A percentile compares a stretch with the other conserved stretches of the same genome.
Conservation (phyloP, 495 filamentous ascomycete genomes). For the Peziza echinospora region DNA sequence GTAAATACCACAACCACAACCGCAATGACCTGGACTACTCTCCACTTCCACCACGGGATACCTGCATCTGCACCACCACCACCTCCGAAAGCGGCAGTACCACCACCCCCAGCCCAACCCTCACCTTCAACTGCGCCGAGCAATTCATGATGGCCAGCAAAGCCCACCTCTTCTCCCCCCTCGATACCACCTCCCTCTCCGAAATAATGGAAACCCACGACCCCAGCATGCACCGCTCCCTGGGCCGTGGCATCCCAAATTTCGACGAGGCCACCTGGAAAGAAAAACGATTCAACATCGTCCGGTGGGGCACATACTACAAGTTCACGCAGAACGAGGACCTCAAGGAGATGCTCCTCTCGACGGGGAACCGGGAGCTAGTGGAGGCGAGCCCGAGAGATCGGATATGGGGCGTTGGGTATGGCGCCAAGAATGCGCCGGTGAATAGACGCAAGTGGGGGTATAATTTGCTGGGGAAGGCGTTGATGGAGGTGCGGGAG, state of each 20-base stretch:
- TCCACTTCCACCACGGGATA: too few relatives aligned
- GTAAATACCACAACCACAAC: neutral
- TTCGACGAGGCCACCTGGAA: constrained; percentile 36
- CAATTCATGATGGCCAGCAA: constrained; percentile 44
- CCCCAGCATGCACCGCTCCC: constrained; percentile 27
- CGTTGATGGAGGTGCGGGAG: constrained; percentile 14
- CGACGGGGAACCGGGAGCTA: constrained; percentile 36
- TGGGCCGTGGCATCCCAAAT: constrained; percentile 34
- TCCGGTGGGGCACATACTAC: constrained; percentile 34
- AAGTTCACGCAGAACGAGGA: constrained; percentile 32
- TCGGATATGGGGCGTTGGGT: constrained; percentile 47
- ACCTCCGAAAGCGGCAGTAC: constrained; percentile 21
- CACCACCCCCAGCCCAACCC: neutral
- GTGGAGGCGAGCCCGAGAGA: constrained; percentile 44
- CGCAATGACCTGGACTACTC: too few relatives aligned
- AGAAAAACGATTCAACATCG: constrained; percentile 30
- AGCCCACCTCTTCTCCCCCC: constrained; percentile 30
- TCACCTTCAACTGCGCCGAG: neutral
- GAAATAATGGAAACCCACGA: constrained; percentile 24
- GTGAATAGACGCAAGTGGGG: constrained; percentile 34
- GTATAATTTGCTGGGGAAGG: constrained; percentile 44
- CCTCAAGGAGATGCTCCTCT: constrained; percentile 29
- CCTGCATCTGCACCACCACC: too few relatives aligned
- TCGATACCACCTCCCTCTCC: constrained; percentile 19
- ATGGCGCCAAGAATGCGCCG: constrained; percentile 27